Evolutionary conservation across 768 basidiomycete genomes (phyloP).

Genomic region (Panaeolus papilionaceus): DNA sequence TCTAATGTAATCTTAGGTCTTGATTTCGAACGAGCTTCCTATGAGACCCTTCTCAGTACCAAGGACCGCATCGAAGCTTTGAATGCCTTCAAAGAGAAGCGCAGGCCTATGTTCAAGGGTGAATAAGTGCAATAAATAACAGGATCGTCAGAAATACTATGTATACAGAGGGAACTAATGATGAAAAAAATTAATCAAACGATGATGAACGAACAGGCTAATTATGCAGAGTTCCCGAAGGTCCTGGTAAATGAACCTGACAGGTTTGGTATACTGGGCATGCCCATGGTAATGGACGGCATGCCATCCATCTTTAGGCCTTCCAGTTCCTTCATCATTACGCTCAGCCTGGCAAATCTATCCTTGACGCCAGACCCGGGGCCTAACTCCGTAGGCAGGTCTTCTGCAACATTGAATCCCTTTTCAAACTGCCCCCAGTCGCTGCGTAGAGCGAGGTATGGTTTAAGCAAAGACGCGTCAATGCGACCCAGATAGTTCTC

Average conservation of each 20-base stretch:
- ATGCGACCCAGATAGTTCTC: slow-evolving; percentile 94
- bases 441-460: slow-evolving; percentile 88
- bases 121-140: slow-evolving; percentile 54
- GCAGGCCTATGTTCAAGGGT: slow-evolving; percentile 79
- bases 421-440: slow-evolving; percentile 92
- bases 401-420: slow-evolving; percentile 70
- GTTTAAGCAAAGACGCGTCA: slow-evolving; percentile 83
- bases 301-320: slow-evolving; percentile 67
- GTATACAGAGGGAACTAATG: slow-evolving; percentile 17
- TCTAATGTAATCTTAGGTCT: slow-evolving; percentile 55
- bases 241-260: slow-evolving; percentile 60
- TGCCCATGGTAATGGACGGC: slow-evolving; percentile 44
- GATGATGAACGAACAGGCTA: slow-evolving; percentile 27
- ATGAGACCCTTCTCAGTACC: slow-evolving; percentile 77
- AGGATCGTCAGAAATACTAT: slow-evolving; percentile 27
- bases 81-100: slow-evolving; percentile 85
- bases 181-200: slow-evolving; percentile 2
- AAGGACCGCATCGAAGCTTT: slow-evolving; percentile 86
- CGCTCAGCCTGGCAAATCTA: slow-evolving; percentile 75
- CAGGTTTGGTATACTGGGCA: slow-evolving; percentile 64
- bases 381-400: slow-evolving; percentile 42
- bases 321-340: slow-evolving; percentile 91
- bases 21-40: slow-evolving; percentile 89
- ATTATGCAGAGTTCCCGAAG: slow-evolving; percentile 39
- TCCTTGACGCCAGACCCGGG: slow-evolving; percentile 59